phyloP scores from a whole-genome alignment of 1,139 yeast genomes.

The Taphrina deformans region DNA sequence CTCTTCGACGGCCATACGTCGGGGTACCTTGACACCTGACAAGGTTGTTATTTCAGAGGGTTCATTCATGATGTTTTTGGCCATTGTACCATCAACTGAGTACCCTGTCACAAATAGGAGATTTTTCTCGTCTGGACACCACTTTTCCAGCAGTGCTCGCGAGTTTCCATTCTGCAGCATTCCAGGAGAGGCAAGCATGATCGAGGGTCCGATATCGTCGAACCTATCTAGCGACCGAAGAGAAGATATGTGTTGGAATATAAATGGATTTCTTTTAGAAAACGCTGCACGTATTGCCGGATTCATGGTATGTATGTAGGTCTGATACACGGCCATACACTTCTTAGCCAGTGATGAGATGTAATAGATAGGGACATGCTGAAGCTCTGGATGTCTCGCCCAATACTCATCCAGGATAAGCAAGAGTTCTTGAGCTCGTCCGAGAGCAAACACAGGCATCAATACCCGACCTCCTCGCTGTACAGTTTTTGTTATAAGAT shows the following conservation, averaged over 20 bases:
- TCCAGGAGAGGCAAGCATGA: slow-evolving; percentile 95
- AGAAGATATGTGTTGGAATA: slow-evolving; percentile 80
- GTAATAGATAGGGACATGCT: slow-evolving; percentile 76
- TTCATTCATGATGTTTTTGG: slow-evolving; percentile 80
- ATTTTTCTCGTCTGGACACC: slow-evolving; percentile 97
- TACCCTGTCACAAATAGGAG: slow-evolving; percentile 89
- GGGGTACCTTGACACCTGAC: slow-evolving; percentile 67
- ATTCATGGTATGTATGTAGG: slow-evolving; percentile 96
- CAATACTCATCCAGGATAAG: slow-evolving; percentile 92
- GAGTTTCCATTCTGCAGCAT: slow-evolving; percentile 96
- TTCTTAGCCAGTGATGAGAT: slow-evolving; percentile 92
- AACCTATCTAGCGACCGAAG: slow-evolving; percentile 77
- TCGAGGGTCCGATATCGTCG: slow-evolving; percentile 94
- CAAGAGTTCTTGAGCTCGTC: slow-evolving; percentile 91
- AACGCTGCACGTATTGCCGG: slow-evolving; percentile 79
- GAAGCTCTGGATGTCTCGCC: slow-evolving; percentile 79
- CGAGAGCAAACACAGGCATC: slow-evolving; percentile 92
- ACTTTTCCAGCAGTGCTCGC: slow-evolving; percentile 81
- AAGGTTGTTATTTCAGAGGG: slow-evolving; percentile 82
- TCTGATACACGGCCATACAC: slow-evolving; percentile 96
- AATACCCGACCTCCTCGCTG: slow-evolving; percentile 88
- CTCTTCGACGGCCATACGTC: slow-evolving; percentile 88
- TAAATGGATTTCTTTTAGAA: slow-evolving; percentile 82
- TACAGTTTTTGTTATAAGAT: slow-evolving; percentile 78
- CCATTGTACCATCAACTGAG: slow-evolving; percentile 98